A percentile compares a stretch with the other conserved stretches of the same genome.
These are phyloP conservation scores for Rheum nobile DNA, from an alignment of 148 eudicot species.

Conservation along the genomic window DNA sequence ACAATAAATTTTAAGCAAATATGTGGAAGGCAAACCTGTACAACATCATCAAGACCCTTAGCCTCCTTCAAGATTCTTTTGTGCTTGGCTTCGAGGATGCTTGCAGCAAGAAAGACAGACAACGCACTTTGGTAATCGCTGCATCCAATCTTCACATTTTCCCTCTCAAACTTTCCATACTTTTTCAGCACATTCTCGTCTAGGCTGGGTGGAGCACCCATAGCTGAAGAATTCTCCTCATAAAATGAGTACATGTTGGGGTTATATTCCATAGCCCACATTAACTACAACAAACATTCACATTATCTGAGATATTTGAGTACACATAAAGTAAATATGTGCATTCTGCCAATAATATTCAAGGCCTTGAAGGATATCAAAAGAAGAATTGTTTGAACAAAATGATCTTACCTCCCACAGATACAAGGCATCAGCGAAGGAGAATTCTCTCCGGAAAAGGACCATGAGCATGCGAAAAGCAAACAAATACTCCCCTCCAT, in stretches of 20 bases:
- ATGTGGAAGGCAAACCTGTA: constrained; percentile 34
- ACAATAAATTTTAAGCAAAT: not conserved
- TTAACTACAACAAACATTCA: constrained; percentile 43
- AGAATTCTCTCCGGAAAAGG: constrained; percentile 87
- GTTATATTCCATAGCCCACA: constrained; percentile 99
- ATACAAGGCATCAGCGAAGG: constrained; percentile 72
- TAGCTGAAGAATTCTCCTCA: constrained; percentile 33
- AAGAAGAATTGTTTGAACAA: not conserved
- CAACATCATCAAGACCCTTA: constrained; percentile 86
- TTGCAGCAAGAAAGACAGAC: constrained; percentile 79
- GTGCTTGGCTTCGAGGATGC: constrained; percentile 88
- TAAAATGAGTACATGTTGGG: constrained; percentile 62
- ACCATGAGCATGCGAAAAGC: constrained; percentile 99
- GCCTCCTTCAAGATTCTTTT: constrained; percentile 76
- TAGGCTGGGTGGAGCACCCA: constrained; percentile 29
- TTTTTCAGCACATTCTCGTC: constrained; percentile 46
- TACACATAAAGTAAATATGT: not conserved
- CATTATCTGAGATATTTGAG: not conserved
- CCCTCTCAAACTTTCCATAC: constrained; percentile 85
- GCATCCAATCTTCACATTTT: constrained; percentile 45
- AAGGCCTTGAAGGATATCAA: not conserved
- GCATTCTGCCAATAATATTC: not conserved
- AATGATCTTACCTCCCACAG: constrained; percentile 80
- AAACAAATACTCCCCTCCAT: constrained; percentile 91
- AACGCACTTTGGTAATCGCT: constrained; percentile 54